phyloP scores from a whole-genome alignment of 1,139 yeast genomes.

The Barnettozyma hawaiiensis region DNA sequence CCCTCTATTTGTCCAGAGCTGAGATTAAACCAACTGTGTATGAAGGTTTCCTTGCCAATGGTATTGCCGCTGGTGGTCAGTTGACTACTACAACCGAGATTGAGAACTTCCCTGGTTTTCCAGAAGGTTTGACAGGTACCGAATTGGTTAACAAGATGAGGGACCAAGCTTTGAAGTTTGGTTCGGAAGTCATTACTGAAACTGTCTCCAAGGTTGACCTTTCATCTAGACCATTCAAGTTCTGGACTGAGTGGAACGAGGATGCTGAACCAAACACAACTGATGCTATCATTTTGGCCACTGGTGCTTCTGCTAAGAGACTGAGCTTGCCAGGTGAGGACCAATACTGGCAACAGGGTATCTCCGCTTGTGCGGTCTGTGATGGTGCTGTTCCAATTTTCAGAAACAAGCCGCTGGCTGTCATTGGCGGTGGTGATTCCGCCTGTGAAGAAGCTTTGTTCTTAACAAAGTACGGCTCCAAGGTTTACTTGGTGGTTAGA shows the following conservation, averaged over 20 bases:
- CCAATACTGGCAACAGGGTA: slow-evolving; percentile 97
- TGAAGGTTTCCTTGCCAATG: slow-evolving; percentile 97
- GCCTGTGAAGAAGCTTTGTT: slow-evolving; percentile 98
- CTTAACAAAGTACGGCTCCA: slow-evolving; percentile 93
- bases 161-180: slow-evolving; percentile 78
- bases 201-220: slow-evolving; percentile 89
- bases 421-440: slow-evolving; percentile 97
- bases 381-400: slow-evolving; percentile 99
- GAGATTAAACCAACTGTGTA: slow-evolving; percentile 89
- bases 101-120: slow-evolving; percentile 98
- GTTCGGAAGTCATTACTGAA: slow-evolving; percentile 91
- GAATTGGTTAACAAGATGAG: slow-evolving; percentile 92
- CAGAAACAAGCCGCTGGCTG: slow-evolving; percentile 96
- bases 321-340: slow-evolving; percentile 94
- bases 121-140: slow-evolving; percentile 85
- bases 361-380: slow-evolving; percentile 98
- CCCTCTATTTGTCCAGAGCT: slow-evolving; percentile 93
- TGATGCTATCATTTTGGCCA: slow-evolving; percentile 87
- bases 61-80: slow-evolving; percentile 98
- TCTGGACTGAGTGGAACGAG: slow-evolving; percentile 94
- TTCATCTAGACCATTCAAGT: slow-evolving; percentile 81
- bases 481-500: slow-evolving; percentile 88
- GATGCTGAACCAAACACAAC: slow-evolving; percentile 85
- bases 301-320: slow-evolving; percentile 98
- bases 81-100: slow-evolving; percentile 95